Evolutionary conservation across 2,329 filamentous ascomycete species (phyloP).

Genomic region (Lecanicillium sp.): DNA sequence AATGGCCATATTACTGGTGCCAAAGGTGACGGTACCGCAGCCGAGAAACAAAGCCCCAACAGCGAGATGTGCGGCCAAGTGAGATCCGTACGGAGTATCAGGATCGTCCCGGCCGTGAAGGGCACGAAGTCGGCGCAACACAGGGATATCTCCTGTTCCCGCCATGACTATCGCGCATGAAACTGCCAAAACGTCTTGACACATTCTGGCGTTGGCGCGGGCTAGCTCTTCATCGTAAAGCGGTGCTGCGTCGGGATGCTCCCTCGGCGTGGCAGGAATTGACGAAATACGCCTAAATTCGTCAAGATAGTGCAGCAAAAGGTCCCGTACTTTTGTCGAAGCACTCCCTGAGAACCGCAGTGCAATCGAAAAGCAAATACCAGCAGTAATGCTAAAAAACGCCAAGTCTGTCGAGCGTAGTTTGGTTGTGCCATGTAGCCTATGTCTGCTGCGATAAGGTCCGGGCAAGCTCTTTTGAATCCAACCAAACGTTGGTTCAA

Average conservation of each 20-base stretch:
- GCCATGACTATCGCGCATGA: constrained; percentile 88
- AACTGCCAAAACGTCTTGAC: constrained; percentile 79
- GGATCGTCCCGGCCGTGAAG: constrained; percentile 80
- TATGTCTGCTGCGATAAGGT: constrained; percentile 55
- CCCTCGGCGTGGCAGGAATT: constrained; percentile 31
- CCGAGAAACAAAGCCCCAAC: constrained; percentile 87
- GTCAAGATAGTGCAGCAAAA: constrained; percentile 78
- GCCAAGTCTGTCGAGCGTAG: constrained; percentile 79
- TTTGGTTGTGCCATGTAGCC: constrained; percentile 48
- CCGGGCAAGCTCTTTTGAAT: constrained; percentile 64
- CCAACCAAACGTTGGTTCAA: constrained; percentile 67
- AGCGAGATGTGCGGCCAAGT: constrained; percentile 86
- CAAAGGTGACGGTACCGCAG: constrained; percentile 86
- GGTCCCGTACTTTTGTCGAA: constrained; percentile 62
- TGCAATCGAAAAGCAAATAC: constrained; percentile 74
- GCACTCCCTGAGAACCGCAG: constrained; percentile 68
- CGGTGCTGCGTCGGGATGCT: constrained; percentile 20
- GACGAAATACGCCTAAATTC: constrained; percentile 73
- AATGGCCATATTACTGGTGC: constrained; percentile 78
- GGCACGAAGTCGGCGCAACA: constrained; percentile 77
- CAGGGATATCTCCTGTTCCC: constrained; percentile 79
- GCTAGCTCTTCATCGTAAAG: constrained; percentile 80
- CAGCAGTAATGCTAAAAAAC: constrained; percentile 86
- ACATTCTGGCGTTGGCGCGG: constrained; percentile 77
- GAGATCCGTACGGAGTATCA: constrained; percentile 85